These are phyloP conservation scores for Yamadazyma nakazawae DNA, from an alignment of 805 yeast genomes.

Conservation along the genomic window DNA sequence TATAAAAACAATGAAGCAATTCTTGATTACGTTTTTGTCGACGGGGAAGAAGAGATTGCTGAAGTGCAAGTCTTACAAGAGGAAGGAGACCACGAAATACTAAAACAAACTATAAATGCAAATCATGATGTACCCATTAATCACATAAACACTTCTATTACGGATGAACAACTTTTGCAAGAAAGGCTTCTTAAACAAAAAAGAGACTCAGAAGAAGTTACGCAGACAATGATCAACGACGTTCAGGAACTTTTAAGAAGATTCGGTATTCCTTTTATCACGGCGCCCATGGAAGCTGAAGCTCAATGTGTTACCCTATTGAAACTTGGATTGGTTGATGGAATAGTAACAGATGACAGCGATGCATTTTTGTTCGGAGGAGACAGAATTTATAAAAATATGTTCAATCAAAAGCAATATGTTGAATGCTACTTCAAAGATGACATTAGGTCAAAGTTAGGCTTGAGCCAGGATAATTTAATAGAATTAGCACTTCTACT, in stretches of 20 bases:
- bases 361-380: constrained; percentile 96
- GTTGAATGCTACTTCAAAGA: constrained; percentile 76
- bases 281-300: constrained; percentile 99
- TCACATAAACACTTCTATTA: constrained; percentile 33
- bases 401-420: constrained; percentile 90
- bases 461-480: constrained; percentile 58
- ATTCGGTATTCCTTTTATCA: constrained; percentile 91
- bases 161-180: constrained; percentile 49
- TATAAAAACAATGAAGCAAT: constrained; percentile 17
- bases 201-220: constrained; percentile 90
- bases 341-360: constrained; percentile 94
- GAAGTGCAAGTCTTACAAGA: constrained; percentile 64
- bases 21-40: constrained; percentile 65
- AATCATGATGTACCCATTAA: constrained; percentile 13
- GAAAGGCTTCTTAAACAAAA: constrained; percentile 63
- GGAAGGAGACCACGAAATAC: constrained; percentile 65
- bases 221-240: constrained; percentile 79
- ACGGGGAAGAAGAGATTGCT: constrained; percentile 72
- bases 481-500: constrained; percentile 79
- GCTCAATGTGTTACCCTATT: constrained; percentile 91
- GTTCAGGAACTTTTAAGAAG: constrained; percentile 83
- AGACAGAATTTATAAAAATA: constrained; percentile 74
- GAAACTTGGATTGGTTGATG: constrained; percentile 76
- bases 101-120: constrained; percentile 38
- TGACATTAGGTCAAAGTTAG: constrained; percentile 60